These are phyloP conservation scores for Sphagnum fallax DNA, from an alignment of 228 moss, liverwort and hornwort species.

Conservation along the genomic window DNA sequence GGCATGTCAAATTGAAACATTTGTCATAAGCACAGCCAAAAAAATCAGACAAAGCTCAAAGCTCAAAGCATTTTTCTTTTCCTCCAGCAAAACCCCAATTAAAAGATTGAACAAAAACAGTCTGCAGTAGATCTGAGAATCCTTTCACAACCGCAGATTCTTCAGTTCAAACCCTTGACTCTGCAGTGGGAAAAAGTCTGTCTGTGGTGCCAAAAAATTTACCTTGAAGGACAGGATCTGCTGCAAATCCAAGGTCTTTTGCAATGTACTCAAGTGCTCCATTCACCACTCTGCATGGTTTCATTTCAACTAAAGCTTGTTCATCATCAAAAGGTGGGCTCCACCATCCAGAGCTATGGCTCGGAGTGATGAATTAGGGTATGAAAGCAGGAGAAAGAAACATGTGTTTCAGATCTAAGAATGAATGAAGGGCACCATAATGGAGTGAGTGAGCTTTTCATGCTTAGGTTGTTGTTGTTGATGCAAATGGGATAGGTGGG, in stretches of 20 bases:
- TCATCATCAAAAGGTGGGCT: too few species aligned
- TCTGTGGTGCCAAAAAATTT: background rate
- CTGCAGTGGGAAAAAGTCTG: too few species aligned
- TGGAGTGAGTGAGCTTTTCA: background rate
- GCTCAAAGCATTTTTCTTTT: background rate
- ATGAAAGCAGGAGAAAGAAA: too few species aligned
- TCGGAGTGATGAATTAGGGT: too few species aligned
- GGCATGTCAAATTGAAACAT: background rate
- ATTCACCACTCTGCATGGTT: constrained; percentile 68
- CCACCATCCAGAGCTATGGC: too few species aligned
- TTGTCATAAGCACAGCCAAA: background rate
- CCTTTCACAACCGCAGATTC: background rate
- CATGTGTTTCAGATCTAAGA: background rate
- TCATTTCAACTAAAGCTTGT: too few species aligned
- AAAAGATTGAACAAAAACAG: background rate
- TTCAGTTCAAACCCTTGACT: background rate
- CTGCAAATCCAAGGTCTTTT: constrained; percentile 62
- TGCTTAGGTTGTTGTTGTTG: background rate
- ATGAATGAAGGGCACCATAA: background rate
- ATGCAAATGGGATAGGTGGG: background rate
- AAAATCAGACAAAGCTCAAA: background rate
- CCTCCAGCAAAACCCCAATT: background rate
- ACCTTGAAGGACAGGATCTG: constrained; percentile 71
- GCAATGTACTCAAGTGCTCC: constrained; percentile 85
- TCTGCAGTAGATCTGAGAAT: background rate